Conservation (phyloP, 805 yeast species). For the Vanderwaltozyma verrucispora region DNA sequence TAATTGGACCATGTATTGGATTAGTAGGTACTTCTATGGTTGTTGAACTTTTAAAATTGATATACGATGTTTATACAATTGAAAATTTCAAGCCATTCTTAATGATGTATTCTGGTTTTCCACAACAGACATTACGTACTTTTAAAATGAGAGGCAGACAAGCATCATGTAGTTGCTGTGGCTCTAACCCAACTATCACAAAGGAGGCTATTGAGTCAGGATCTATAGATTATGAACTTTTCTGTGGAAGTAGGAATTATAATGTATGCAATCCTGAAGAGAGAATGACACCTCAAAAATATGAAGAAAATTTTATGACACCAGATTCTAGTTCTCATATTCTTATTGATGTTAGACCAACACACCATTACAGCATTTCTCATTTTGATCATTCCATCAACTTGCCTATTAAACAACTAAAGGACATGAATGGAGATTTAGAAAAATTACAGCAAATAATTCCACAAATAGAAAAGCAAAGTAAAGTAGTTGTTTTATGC, state of each 20-base stretch:
- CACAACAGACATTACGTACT: constrained; percentile 52
- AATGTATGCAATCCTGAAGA: constrained; percentile 35
- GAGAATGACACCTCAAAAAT: constrained; percentile 36
- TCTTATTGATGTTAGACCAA: constrained; percentile 72
- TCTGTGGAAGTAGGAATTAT: constrained; percentile 57
- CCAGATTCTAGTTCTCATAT: constrained; percentile 12
- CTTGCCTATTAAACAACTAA: constrained; percentile 46
- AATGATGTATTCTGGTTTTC: constrained; percentile 56
- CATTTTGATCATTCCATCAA: constrained; percentile 49
- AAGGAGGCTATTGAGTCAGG: constrained; percentile 36
- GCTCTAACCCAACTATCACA: constrained; percentile 42
- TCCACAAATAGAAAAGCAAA: constrained; percentile 15
- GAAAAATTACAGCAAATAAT: constrained; percentile 14
- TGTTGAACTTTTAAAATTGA: constrained; percentile 67
- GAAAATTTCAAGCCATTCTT: constrained; percentile 59
- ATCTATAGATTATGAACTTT: constrained; percentile 50
- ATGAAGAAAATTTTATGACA: constrained; percentile 23
- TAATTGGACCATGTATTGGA: constrained; percentile 94
- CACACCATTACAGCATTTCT: constrained; percentile 63
- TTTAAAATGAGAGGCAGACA: constrained; percentile 74
- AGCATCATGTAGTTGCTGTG: constrained; percentile 53
- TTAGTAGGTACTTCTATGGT: constrained; percentile 85
- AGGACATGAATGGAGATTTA: constrained; percentile 25
- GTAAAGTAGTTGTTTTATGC: constrained; percentile 55
- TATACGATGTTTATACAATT: constrained; percentile 42